Percentiles rank a stretch among this genome's conserved stretches.
Conservation (phyloP, 805 yeast species). For the Blastobotrys terrestris region DNA sequence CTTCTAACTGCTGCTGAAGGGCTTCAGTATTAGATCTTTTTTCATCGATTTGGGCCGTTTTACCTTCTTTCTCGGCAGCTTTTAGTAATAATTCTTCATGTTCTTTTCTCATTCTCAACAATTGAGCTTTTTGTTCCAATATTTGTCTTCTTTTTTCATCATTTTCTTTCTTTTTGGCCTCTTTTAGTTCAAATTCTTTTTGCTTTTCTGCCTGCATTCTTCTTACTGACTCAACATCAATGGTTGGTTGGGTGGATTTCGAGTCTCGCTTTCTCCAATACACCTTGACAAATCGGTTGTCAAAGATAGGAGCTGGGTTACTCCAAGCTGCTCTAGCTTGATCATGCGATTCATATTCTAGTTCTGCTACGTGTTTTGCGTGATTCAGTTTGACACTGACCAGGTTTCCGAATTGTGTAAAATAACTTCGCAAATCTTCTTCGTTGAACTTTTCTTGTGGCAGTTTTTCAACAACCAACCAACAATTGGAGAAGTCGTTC, state of each 20-base stretch:
- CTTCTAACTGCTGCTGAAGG: slow-evolving; percentile 29
- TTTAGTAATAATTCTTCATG: slow-evolving; percentile 20
- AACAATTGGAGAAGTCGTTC: slow-evolving; percentile 25
- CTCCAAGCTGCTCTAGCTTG: slow-evolving; percentile 40
- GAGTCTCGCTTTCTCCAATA: slow-evolving; percentile 31
- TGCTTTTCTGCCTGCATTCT: slow-evolving; percentile 37
- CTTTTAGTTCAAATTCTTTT: slow-evolving; percentile 36
- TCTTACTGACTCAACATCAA: slow-evolving; percentile 36
- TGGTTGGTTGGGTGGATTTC: slow-evolving; percentile 4
- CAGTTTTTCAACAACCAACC: slow-evolving; percentile 38
- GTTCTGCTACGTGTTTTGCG: slow-evolving; percentile 31
- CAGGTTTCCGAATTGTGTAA: slow-evolving; percentile 39
- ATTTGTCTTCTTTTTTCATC: slow-evolving; percentile 32
- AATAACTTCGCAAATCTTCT: slow-evolving; percentile 30
- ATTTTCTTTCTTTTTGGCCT: slow-evolving; percentile 30
- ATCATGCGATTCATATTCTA: slow-evolving; percentile 35
- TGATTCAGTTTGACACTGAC: slow-evolving; percentile 27
- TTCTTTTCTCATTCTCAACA: slow-evolving; percentile 30
- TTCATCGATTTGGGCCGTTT: slow-evolving; percentile 15
- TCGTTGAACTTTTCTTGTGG: slow-evolving; percentile 40
- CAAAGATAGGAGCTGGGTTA: slow-evolving; percentile 40
- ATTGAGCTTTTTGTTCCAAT: slow-evolving; percentile 32
- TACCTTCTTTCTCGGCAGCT: slow-evolving; percentile 19
- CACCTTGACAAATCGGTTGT: slow-evolving; percentile 44
- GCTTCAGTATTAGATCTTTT: slow-evolving; percentile 23